phyloP scores from a whole-genome alignment of 2,329 filamentous ascomycete genomes.

The Colletotrichum scovillei region DNA sequence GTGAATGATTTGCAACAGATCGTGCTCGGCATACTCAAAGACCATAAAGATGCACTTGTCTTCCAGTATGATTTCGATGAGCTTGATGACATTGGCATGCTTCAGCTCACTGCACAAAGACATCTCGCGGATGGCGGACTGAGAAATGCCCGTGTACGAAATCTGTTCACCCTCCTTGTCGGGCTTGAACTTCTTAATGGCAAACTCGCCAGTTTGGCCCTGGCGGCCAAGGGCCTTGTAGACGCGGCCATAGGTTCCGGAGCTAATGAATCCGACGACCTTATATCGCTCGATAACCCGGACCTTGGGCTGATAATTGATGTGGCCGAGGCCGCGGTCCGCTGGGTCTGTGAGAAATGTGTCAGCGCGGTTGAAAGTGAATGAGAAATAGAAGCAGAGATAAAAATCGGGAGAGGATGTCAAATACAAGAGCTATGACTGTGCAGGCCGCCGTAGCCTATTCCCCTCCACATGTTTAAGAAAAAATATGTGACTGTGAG shows the following conservation, averaged over 20 bases:
- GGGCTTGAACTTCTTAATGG: conserved; percentile 99
- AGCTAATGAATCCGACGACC: conserved; percentile 98
- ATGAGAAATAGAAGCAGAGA: conserved; percentile 30
- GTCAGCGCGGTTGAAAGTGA: conserved; percentile 47
- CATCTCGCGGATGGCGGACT: conserved; percentile 98
- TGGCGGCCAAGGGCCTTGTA: conserved; percentile 91
- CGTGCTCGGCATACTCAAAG: conserved; percentile 98
- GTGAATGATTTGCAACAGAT: conserved; percentile 96
- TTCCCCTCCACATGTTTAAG: conserved; percentile 35
- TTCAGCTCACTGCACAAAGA: conserved; percentile 92
- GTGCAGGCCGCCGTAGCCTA: conserved; percentile 36
- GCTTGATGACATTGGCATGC: conserved; percentile 88
- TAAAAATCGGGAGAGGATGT: conserved; percentile 16
- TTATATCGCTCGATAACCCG: conserved; percentile 93
- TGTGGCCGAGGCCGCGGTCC: conserved; percentile 59
- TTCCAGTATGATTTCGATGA: conserved; percentile 96
- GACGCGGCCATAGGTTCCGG: conserved; percentile 96
- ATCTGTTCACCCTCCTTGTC: conserved; percentile 97
- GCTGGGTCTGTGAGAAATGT: conserved; percentile 57
- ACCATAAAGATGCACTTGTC: conserved; percentile 99
- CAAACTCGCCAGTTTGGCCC: conserved; percentile 83
- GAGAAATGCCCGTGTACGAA: conserved; percentile 96
- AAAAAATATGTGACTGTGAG: background rate
- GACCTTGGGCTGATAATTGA: conserved; percentile 79
- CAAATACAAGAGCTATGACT: conserved; percentile 36